Conservation (phyloP, 805 yeast species). For the Lipomyces mesembrius region DNA sequence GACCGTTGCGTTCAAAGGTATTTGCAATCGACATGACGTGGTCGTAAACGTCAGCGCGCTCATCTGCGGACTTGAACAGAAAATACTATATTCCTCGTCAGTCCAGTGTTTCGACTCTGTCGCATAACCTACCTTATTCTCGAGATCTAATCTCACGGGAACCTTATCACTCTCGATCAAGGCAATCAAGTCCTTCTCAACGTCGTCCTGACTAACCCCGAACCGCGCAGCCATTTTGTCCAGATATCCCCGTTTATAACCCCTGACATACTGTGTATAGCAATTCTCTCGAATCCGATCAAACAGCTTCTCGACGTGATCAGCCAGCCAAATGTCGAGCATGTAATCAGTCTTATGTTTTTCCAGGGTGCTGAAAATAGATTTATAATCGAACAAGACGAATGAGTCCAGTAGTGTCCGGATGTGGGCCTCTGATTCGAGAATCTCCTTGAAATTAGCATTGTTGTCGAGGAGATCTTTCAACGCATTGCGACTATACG, state of each 20-base stretch:
- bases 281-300: slow-evolving; percentile 31
- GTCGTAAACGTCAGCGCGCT: slow-evolving; percentile 28
- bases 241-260: slow-evolving; percentile 31
- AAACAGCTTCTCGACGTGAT: slow-evolving; percentile 25
- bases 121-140: slow-evolving; percentile 14
- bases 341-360: slow-evolving; percentile 22
- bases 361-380: slow-evolving; percentile 21
- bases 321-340: slow-evolving; percentile 34
- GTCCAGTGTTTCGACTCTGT: not conserved
- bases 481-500: slow-evolving; percentile 23
- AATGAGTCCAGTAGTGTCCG: slow-evolving; percentile 33
- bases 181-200: slow-evolving; percentile 21
- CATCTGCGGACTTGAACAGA: slow-evolving; percentile 24
- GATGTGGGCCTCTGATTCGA: slow-evolving; percentile 31
- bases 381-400: slow-evolving; percentile 24
- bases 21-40: slow-evolving; percentile 20
- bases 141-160: slow-evolving; percentile 27
- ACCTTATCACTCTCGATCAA: slow-evolving; percentile 25
- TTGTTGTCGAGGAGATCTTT: slow-evolving; percentile 23
- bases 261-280: slow-evolving; percentile 33
- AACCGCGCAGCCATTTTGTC: slow-evolving; percentile 30
- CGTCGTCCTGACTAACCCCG: slow-evolving; percentile 18
- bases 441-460: slow-evolving; percentile 26
- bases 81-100: slow-evolving; percentile 7
- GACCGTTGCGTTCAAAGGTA: slow-evolving; percentile 29